These are phyloP conservation scores for Solanum pinnatisectum DNA, from an alignment of 257 asterid genomes.

Conservation along the genomic window DNA sequence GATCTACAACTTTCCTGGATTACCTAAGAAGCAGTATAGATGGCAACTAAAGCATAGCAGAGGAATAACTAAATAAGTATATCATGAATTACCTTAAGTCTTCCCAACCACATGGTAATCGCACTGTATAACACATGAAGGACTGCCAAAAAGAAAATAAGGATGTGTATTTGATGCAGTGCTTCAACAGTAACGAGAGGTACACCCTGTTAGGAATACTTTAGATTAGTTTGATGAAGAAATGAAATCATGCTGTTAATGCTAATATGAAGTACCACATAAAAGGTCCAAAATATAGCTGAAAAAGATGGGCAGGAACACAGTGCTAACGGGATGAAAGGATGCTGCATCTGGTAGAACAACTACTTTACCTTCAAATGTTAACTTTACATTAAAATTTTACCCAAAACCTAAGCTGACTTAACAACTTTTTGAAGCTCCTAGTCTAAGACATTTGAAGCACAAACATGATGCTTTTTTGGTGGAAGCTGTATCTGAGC, in stretches of 20 bases:
- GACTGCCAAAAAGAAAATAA: slow-evolving; percentile 86
- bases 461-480: neutral
- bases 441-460: neutral
- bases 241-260: neutral
- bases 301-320: neutral
- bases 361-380: neutral
- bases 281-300: neutral
- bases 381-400: neutral
- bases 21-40: neutral
- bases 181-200: slow-evolving; percentile 62
- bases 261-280: neutral
- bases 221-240: neutral
- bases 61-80: neutral
- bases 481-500: neutral
- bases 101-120: slow-evolving; percentile 80
- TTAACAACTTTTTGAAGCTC: neutral
- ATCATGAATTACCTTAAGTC: slow-evolving; percentile 52
- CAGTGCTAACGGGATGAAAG: neutral
- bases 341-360: neutral
- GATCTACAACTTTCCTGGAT: neutral
- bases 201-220: slow-evolving; percentile 42
- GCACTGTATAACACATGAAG: slow-evolving; percentile 79
- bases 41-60: neutral
- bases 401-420: neutral
- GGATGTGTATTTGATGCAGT: slow-evolving; percentile 89